Evolutionary conservation across 2,329 filamentous ascomycete genomes (phyloP), one percentile per base, ranked within the genome.

Genomic region (Gnomoniopsis smithogilvyi): DNA sequence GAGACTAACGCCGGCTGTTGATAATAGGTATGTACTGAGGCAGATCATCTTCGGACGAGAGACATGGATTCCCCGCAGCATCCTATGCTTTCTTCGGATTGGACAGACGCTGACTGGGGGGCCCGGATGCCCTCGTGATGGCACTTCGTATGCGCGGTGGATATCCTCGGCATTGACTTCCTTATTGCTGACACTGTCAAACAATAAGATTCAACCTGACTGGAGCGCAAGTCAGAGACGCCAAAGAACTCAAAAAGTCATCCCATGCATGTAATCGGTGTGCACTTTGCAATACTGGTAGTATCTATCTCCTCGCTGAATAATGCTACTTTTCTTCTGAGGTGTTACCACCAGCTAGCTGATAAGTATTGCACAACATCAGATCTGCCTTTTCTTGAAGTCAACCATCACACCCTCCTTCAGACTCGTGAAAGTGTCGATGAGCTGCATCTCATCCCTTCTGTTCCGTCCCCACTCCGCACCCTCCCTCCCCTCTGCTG

Each of bases 341-440:
- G 26, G 26, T 30, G 26, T 30, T 30, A 30, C n/a, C n/a, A n/a
- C n/a, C 8, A 30, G 26, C 26, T 8, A 30, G 26, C 26, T 30
- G 36, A 41, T n/a, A 41, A 41, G n/a, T 17, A 19, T 11, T n/a
- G 14, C 38, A 8, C 33, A 24, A 48, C 30, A 61, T 38, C 38
- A 36, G 12, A 19, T 52, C 3, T 62, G 63, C 53, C 70, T 67
- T 64, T 63, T 74, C 66, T 75, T 69, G 66, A 88, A 88, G 74
- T 90, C 83, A 58, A 91, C 76, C 74, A 89, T 78, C 1, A 87
- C 85, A 0, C 89, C 89, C 67, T 89, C 81, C 76, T 91, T 92
- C 66, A 82, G 76, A 66, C 87, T 89, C 34, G 89, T 90, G 72
- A 92, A 92, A 19, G 84, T 87, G 69, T 92, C 89, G 54, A 81